Evolutionary conservation across 169 alveolate genomes (phyloP), one percentile per base, ranked within the genome.

Genomic region (Fabrea salina): DNA sequence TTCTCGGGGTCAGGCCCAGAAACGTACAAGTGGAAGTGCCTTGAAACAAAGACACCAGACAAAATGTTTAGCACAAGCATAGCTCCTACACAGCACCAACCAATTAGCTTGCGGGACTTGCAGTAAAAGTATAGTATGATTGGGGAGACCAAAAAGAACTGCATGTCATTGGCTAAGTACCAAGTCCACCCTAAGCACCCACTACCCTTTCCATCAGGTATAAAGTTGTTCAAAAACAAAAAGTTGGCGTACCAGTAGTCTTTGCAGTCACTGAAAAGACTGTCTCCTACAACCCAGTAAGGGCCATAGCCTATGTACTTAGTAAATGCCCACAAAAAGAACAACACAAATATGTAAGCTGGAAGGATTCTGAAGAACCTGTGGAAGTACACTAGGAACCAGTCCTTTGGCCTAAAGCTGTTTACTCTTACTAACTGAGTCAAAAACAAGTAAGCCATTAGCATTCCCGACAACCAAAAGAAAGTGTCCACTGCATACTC

Each of bases 281-380:
- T 30, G 27, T 25, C 44, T 13, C 22, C 43, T 7, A 43, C 19
- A 25, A 33, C 47, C 85, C 89, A 88, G 11, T 81, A 39, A 0
- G 93, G 93, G 8, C 93, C 93, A 51, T 40, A 32, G 30, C 91
- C 93, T 13, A 82, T 25, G 49, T 80, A 68, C 19, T 70, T 75
- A 30, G 51, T 27, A 11, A 82, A 33, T 16, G 44, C 61, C 78
- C 85, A 51, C 6, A 25, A 82, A 51, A 88, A 75, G 3, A 81
- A 39, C 49, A 89, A 4, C n/a, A 47, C 22, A 44, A 86, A 78
- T 8, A 74, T 27, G 41, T 53, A 67, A 27, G 68, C 30, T 19
- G 92, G 92, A 13, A 56, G 13, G 16, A 80, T 5, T 41, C 90
- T 85, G 19, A 80, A 25, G 22, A 82, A 33, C 49, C 89, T 51